Base-by-base conservation (phyloP, 73 alveolate genomes). In the Paramecium pentaurelia region DNA sequence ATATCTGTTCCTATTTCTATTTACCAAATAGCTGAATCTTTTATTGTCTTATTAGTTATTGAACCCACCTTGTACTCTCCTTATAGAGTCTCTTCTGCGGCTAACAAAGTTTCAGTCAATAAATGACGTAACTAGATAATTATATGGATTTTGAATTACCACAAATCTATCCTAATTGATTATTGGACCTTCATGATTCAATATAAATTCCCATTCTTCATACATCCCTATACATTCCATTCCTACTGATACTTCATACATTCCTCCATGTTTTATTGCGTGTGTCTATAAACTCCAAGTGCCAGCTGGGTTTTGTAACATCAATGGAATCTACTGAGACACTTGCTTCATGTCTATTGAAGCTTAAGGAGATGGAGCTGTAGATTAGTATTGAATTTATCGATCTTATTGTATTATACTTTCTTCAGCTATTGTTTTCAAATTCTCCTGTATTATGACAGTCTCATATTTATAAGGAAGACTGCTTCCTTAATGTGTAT, bases 391-490 rank as follows among this genome's bases (percentile, higher is more conserved):
- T 28, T 64, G 12, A 64, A 64, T 64, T 64, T 64, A 64, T 64
- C 84, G 84, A 16, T 64, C 84, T 27, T 64, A 20, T 64, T 64
- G 47, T 32, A 64, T 28, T 28, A 34, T 64, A 64, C 84, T 64
- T 32, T 64, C 84, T 10, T 64, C 84, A 0, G 84, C 84, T 2
- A 64, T 64, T 12, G 84, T 64, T 64, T 64, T 64, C 49, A 64
- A 64, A 64, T 64, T 64, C 0, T 64, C 84, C 47, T 64, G 51
- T 32, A 64, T 27, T 32, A 64, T 64, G 16, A 64, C 84, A 28
- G 84, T 64, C 84, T 20, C 84, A 64, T 64, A 64, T 64, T 64
- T 64, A 34, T n/a, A 64, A 34, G 84, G 84, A 64, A 64, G 84
- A 64, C 27, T 64, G 84, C 12, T 32, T 28, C 47, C 49, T 34